These are phyloP conservation scores for Phyllosticta capitalensis DNA, from an alignment of 2,329 filamentous ascomycete genomes.

Conservation along the genomic window DNA sequence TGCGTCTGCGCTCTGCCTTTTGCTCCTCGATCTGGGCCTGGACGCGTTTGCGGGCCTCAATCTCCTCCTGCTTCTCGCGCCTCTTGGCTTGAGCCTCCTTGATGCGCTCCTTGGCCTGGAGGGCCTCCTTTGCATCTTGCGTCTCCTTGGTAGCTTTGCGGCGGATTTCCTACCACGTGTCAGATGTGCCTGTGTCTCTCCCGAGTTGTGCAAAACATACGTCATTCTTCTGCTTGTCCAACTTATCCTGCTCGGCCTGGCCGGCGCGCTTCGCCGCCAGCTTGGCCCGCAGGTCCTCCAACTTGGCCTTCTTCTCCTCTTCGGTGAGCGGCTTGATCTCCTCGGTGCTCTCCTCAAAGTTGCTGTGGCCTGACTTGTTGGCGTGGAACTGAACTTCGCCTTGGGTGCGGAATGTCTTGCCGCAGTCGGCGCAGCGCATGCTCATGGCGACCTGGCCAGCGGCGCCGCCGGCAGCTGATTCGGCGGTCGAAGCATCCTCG, in stretches of 20 bases:
- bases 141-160: constrained; percentile 82
- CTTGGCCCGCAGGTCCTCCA: constrained; percentile 64
- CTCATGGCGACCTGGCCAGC: constrained; percentile 62
- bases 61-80: constrained; percentile 76
- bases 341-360: constrained; percentile 90
- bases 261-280: constrained; percentile 62
- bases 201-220: constrained; percentile 33
- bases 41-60: constrained; percentile 79
- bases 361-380: constrained; percentile 53
- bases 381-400: constrained; percentile 84
- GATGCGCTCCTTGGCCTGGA: constrained; percentile 78
- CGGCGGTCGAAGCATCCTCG: constrained; percentile 27
- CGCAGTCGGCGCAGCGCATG: constrained; percentile 88
- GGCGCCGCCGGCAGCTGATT: constrained; percentile 54
- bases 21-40: constrained; percentile 91
- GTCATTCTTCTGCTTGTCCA: constrained; percentile 78
- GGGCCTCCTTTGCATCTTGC: constrained; percentile 82
- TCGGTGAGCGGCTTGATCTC: constrained; percentile 85
- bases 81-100: constrained; percentile 84
- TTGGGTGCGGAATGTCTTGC: constrained; percentile 77
- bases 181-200: constrained; percentile 3
- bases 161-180: constrained; percentile 48
- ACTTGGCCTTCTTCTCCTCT: constrained; percentile 75
- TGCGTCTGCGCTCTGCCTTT: constrained; percentile 78
- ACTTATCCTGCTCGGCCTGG: constrained; percentile 63